These are phyloP conservation scores for Cordyceps cicadae DNA, from an alignment of 2,329 filamentous ascomycete genomes.

Conservation along the genomic window DNA sequence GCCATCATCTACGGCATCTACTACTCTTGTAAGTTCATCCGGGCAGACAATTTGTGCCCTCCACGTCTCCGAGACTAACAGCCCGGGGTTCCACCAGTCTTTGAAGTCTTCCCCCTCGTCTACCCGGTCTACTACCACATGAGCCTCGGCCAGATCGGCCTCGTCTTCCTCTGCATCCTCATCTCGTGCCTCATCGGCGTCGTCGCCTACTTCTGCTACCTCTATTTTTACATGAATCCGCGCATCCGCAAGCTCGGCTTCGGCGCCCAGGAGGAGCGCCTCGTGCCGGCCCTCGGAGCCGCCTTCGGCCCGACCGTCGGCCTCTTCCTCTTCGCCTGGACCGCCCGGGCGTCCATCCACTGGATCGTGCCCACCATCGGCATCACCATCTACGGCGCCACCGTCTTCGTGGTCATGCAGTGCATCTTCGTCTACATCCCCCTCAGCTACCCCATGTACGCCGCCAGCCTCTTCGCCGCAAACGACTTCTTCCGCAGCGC, in stretches of 20 bases:
- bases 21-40: slow-evolving; percentile 40
- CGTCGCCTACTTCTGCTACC: slow-evolving; percentile 40
- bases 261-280: slow-evolving; percentile 43
- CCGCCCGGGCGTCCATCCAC: slow-evolving; percentile 39
- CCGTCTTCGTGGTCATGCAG: slow-evolving; percentile 48
- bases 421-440: slow-evolving; percentile 54
- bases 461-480: slow-evolving; percentile 50
- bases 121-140: slow-evolving; percentile 53
- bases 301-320: slow-evolving; percentile 47
- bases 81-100: no score
- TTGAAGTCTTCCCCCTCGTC: slow-evolving; percentile 59
- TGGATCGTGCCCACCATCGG: slow-evolving; percentile 51
- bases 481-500: slow-evolving; percentile 53
- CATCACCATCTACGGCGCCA: slow-evolving; percentile 44
- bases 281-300: slow-evolving; percentile 46
- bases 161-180: slow-evolving; percentile 53
- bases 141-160: slow-evolving; percentile 47
- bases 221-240: slow-evolving; percentile 43
- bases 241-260: slow-evolving; percentile 41
- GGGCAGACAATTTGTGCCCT: slow-evolving; percentile 2
- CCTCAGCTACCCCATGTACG: slow-evolving; percentile 46
- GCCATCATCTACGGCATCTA: slow-evolving; percentile 55
- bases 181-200: slow-evolving; percentile 48
- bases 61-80: slow-evolving; percentile 10
- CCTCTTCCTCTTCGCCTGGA: slow-evolving; percentile 56